These are phyloP conservation scores for Senna siamea DNA, from an alignment of 306 rosid species.

Conservation along the genomic window DNA sequence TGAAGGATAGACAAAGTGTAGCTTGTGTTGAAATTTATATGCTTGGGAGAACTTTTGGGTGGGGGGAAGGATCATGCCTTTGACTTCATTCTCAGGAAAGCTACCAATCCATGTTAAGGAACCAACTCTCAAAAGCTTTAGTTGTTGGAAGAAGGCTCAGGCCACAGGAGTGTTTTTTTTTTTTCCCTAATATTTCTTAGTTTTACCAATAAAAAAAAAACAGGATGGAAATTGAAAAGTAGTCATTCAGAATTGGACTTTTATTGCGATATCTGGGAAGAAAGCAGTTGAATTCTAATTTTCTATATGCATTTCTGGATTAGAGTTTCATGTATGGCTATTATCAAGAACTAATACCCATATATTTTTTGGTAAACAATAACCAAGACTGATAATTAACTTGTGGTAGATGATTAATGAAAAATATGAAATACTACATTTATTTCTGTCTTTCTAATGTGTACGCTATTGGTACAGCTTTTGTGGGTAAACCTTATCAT, in stretches of 20 bases:
- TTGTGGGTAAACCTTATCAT: conserved; percentile 98
- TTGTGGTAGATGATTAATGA: conserved; percentile 4
- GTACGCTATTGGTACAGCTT: conserved; percentile 63
- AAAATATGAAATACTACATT: neutral
- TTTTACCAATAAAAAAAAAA: neutral
- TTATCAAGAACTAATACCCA: conserved; percentile 1
- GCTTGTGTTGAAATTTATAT: neutral
- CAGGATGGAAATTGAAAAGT: conserved; percentile 28
- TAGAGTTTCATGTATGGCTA: neutral
- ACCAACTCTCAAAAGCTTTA: too few species aligned
- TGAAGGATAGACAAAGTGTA: neutral
- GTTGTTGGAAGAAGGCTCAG: too few species aligned
- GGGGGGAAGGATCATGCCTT: too few species aligned
- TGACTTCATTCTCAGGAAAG: too few species aligned
- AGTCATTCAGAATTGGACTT: conserved; percentile 2
- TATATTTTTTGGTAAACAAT: neutral
- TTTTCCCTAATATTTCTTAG: neutral
- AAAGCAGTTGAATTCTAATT: neutral
- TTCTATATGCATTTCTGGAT: conserved; percentile 15
- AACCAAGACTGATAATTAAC: conserved; percentile 10
- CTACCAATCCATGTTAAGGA: too few species aligned
- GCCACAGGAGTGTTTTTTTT: too few species aligned
- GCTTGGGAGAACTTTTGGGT: neutral
- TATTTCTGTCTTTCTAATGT: conserved; percentile 24
- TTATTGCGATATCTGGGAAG: neutral